These are phyloP conservation scores for Candida argentea DNA, from an alignment of 805 yeast species.

Conservation along the genomic window DNA sequence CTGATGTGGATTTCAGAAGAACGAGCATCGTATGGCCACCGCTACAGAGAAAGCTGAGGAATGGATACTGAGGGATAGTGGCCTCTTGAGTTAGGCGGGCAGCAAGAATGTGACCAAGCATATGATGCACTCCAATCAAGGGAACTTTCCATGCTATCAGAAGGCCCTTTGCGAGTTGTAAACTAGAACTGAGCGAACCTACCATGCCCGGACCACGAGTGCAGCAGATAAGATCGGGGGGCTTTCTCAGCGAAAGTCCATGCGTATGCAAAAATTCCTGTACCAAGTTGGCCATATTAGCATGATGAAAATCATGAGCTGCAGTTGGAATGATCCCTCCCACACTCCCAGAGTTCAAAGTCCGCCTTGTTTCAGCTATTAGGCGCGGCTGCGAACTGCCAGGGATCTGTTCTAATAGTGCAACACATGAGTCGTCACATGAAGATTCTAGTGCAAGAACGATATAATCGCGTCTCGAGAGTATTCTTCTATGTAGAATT, in stretches of 20 bases:
- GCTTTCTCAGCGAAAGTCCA: constrained; percentile 15
- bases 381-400: constrained; percentile 33
- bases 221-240: constrained; percentile 73
- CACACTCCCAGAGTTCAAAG: constrained; percentile 50
- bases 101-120: constrained; percentile 83
- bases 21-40: constrained; percentile 96
- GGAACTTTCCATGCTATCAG: constrained; percentile 71
- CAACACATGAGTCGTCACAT: constrained; percentile 92
- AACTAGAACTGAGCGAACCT: constrained; percentile 75
- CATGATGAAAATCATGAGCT: constrained; percentile 75
- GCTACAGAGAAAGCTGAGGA: constrained; percentile 67
- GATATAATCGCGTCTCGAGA: constrained; percentile 30
- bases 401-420: constrained; percentile 47
- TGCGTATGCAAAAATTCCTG: constrained; percentile 29
- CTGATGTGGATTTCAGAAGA: constrained; percentile 42
- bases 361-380: constrained; percentile 49
- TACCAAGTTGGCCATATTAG: constrained; percentile 42
- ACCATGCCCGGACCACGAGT: constrained; percentile 97
- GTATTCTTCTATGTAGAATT: not conserved
- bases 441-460: constrained; percentile 87
- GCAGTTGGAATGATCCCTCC: constrained; percentile 89
- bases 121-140: constrained; percentile 85
- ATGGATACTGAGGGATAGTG: constrained; percentile 37
- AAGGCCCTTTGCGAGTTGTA: constrained; percentile 79
- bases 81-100: constrained; percentile 15